Base-by-base conservation (phyloP, 768 basidiomycete species). In the Inosperma sp. region DNA sequence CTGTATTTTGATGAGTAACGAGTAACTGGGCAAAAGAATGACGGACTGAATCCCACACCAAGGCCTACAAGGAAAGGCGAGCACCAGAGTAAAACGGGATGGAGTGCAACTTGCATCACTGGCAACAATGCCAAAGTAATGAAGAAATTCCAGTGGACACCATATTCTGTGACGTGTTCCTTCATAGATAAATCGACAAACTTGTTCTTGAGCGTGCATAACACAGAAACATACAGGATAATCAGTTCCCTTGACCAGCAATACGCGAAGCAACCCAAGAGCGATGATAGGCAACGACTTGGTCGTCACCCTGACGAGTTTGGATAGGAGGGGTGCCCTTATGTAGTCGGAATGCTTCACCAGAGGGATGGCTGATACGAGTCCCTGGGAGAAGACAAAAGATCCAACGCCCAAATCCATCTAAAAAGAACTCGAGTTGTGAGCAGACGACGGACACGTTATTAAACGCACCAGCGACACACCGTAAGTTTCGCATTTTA, bases 391-490 rank as follows among this genome's bases (percentile, higher is more conserved):
- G 65, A 96, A 98, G 10, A 99, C 91, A 56, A 99, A 98, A 1
- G 94, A 93, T 10, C 96, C 96, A 2, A 97, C 95, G 9, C 96
- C 96, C 10, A 93, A 68, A 62, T 99, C 96, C 96, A 98, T 99
- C 95, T 99, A 54, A n/a, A n/a, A n/a, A n/a, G n/a, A n/a, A n/a
- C 16, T 7, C 42, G 29, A 31, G 47, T 26, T n/a, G n/a, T n/a
- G n/a, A n/a, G 23, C 16, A 25, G 7, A 23, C 6, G 4, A 22
- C 45, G 26, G 22, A 46, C 29, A 10, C 5, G 35, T 7, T 31
- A 13, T 12, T 14, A 55, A 34, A 62, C 62, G 67, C 79, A 96
- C 95, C 69, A 99, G 59, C n/a, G 93, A 96, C 1, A 91, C 89
- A 0, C 96, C 95, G 68, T 82, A 97, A 0, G 88, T 86, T 68